Evolutionary conservation across 345 rosid genomes (phyloP), one percentile per base, ranked within the genome.

Genomic region (Eucalyptus polybractea): DNA sequence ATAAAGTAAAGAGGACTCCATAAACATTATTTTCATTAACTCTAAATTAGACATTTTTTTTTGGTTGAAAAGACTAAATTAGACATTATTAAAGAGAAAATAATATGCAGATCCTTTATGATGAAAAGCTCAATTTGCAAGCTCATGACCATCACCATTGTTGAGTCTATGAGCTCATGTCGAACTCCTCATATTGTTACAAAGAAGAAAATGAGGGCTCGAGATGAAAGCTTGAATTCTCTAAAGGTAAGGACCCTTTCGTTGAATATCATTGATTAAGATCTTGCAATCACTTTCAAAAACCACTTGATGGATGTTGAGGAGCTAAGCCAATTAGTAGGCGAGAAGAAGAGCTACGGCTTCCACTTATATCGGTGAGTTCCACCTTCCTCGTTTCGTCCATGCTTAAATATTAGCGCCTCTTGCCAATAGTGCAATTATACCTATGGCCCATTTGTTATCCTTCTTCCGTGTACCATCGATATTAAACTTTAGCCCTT

Each of bases 41-140:
- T 6, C 8, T 21, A 76, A 40, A 37, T 37, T 24, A 10, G 8
- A 72, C 27, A 3, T 19, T 50, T 50, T 50, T 50, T 50, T 50
- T 15, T 2, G 19, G 3, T 50, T 7, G 2, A 50, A 15, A 6
- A 50, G 19, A 50, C 45, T 10, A 72, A 22, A 72, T 37, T 24
- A 10, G 25, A 76, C 47, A 21, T 76, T 22, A 40, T 21, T 76
- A 37, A 37, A 76, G 27, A 76, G 45, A 76, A 37, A 33, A 37
- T 12, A 37, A 19, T 7, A 76, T 0, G 13, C 8, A 11, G 27
- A 6, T 10, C 45, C 47, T 37, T 10, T 6, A 0, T 0, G 27
- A 37, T 76, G 47, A 76, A 76, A 76, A 3, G 47, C 85, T 10
- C 3, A 72, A 11, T 21, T 76, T 76, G 47, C 85, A 21, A 21